A percentile compares a stretch with the other conserved stretches of the same genome.
phyloP scores from a whole-genome alignment of 345 rosid genomes.

The Garcia nutans region DNA sequence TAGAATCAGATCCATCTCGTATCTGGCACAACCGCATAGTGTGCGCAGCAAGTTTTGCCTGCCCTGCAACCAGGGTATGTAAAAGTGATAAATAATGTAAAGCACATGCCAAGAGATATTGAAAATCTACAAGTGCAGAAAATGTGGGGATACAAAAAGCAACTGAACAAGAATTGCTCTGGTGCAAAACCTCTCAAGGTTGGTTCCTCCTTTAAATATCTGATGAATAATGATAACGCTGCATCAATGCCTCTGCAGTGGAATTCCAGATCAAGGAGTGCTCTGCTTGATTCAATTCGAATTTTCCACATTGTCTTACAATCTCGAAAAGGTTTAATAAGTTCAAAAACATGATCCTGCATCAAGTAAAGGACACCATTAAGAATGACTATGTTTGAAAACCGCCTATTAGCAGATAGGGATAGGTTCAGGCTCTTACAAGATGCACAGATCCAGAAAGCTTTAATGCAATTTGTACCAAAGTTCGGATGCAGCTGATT shows the following conservation, averaged over 20 bases:
- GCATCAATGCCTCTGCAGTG: conserved; percentile 80
- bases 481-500: conserved; percentile 82
- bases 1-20: conserved; percentile 45
- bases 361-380: conserved; percentile 20
- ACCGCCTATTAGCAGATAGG: conserved; percentile 6
- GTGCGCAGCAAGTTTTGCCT: conserved; percentile 72
- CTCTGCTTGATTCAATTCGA: conserved; percentile 83
- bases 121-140: not conserved
- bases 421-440: conserved; percentile 43
- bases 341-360: conserved; percentile 78
- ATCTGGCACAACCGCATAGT: conserved; percentile 79
- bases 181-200: conserved; percentile 72
- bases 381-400: conserved; percentile 24
- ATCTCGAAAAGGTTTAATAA: conserved; percentile 72
- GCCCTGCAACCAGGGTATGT: conserved; percentile 61
- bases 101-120: not conserved
- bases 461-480: conserved; percentile 80
- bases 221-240: conserved; percentile 62
- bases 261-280: conserved; percentile 87
- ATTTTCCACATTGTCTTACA: conserved; percentile 62
- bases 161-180: not conserved
- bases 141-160: not conserved
- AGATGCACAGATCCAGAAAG: conserved; percentile 74
- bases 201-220: conserved; percentile 69
- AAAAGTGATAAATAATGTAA: conserved; percentile 1